These are phyloP conservation scores for Acanthamoeba lenticulata DNA, from an alignment of 208 protist genomes.

Conservation along the genomic window DNA sequence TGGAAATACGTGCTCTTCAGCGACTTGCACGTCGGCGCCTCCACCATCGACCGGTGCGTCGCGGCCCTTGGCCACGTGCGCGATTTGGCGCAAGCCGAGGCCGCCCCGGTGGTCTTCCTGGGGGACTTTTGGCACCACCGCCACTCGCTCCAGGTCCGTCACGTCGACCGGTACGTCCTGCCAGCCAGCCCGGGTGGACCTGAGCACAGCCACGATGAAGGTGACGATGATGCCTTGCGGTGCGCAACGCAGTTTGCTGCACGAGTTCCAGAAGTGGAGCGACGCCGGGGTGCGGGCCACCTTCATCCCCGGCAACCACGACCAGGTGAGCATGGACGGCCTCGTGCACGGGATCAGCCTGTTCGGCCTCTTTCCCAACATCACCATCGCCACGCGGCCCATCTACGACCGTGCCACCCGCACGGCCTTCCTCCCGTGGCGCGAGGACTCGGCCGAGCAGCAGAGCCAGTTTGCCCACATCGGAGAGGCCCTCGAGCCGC, in stretches of 20 bases:
- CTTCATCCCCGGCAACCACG: conserved; percentile 76
- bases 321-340: conserved; percentile 76
- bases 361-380: conserved; percentile 72
- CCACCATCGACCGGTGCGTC: conserved; percentile 44
- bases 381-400: conserved; percentile 67
- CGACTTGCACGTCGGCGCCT: conserved; percentile 47
- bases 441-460: conserved; percentile 69
- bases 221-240: background rate
- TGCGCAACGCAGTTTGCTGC: background rate
- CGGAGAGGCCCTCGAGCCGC: background rate
- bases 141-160: conserved; percentile 73
- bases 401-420: conserved; percentile 4
- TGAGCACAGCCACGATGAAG: background rate
- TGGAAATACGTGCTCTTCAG: conserved; percentile 51
- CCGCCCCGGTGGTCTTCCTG: conserved; percentile 71
- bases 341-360: conserved; percentile 72
- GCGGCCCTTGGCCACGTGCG: conserved; percentile 35
- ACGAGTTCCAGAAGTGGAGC: conserved; percentile 72
- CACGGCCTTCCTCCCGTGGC: conserved; percentile 73
- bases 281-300: conserved; percentile 27
- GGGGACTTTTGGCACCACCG: conserved; percentile 80
- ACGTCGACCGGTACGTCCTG: conserved; percentile 61
- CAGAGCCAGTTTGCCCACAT: conserved; percentile 49
- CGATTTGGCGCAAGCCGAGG: background rate
- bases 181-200: background rate